Conservation (phyloP, 495 filamentous ascomycete genomes). For the Hypoxylon intermedium region DNA sequence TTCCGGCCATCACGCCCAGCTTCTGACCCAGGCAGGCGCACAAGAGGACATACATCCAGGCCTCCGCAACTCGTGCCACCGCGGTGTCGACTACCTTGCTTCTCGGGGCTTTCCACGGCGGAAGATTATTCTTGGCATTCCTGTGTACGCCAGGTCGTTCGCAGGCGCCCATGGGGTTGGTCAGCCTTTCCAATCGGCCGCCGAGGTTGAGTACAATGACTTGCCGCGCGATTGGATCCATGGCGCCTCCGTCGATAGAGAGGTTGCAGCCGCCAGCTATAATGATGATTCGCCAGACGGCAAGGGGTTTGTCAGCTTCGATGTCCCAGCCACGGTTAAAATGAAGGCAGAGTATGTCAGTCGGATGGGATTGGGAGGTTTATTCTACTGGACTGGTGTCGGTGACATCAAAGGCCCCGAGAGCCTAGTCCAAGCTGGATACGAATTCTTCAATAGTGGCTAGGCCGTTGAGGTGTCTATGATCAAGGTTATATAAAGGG, state of each 20-base stretch:
- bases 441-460: slow-evolving; percentile 59
- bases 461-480: no score
- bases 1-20: slow-evolving; percentile 76
- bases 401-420: slow-evolving; percentile 65
- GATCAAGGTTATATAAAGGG: no score
- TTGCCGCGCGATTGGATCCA: slow-evolving; percentile 63
- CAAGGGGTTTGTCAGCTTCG: slow-evolving; percentile 76
- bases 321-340: slow-evolving; percentile 72
- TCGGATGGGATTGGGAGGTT: slow-evolving; percentile 67
- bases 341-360: slow-evolving; percentile 75
- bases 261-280: slow-evolving; percentile 66
- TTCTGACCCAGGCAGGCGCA: slow-evolving; percentile 57
- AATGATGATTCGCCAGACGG: slow-evolving; percentile 44
- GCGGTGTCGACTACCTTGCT: slow-evolving; percentile 66
- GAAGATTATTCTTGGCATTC: slow-evolving; percentile 78
- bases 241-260: slow-evolving; percentile 58
- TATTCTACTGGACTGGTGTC: slow-evolving; percentile 87
- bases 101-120: slow-evolving; percentile 64
- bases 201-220: slow-evolving; percentile 68
- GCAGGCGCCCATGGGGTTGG: slow-evolving; percentile 65
- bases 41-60: slow-evolving; percentile 43
- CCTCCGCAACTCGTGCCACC: slow-evolving; percentile 61
- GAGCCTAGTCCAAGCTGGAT: slow-evolving; percentile 72
- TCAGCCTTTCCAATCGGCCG: slow-evolving; percentile 61
- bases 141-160: slow-evolving; percentile 78